Evolutionary conservation across 331 rosid genomes (phyloP).

Genomic region (Malus hybrid): DNA sequence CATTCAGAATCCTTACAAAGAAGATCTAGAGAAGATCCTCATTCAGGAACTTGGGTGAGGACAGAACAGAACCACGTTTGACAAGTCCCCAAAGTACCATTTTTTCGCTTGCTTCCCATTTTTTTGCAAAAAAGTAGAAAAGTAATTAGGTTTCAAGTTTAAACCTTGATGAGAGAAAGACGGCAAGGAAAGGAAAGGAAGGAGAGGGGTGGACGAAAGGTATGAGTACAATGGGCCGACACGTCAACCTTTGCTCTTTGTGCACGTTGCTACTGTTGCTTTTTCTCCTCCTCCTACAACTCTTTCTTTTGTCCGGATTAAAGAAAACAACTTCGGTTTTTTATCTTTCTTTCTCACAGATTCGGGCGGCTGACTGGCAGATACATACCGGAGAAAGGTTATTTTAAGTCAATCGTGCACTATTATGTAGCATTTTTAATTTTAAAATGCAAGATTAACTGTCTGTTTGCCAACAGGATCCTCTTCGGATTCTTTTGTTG

Average conservation of each 20-base stretch:
- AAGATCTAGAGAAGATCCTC: too few relatives aligned
- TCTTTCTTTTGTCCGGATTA: background rate
- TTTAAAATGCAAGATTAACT: too few relatives aligned
- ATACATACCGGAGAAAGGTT: too few relatives aligned
- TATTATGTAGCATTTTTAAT: too few relatives aligned
- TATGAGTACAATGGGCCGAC: conserved; percentile 31
- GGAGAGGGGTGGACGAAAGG: conserved; percentile 31
- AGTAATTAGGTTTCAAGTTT: background rate
- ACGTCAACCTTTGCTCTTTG: conserved; percentile 26
- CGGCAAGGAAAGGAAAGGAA: conserved; percentile 9
- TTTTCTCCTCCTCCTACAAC: background rate
- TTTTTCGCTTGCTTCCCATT: background rate
- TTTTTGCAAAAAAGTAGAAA: background rate
- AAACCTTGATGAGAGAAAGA: background rate
- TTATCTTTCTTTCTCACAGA: too few relatives aligned
- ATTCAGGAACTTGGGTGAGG: background rate
- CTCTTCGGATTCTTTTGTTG: too few relatives aligned
- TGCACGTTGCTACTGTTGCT: background rate
- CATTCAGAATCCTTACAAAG: too few relatives aligned
- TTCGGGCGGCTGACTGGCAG: background rate
- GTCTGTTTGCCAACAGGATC: too few relatives aligned
- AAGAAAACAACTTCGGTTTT: too few relatives aligned
- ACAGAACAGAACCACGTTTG: background rate
- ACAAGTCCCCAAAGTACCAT: background rate
- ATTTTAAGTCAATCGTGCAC: too few relatives aligned